Percentiles rank a stretch among this genome's conserved stretches.
These are phyloP conservation scores for Neofusicoccum kwambonambiense DNA, from an alignment of 2,329 filamentous ascomycete genomes.

Conservation along the genomic window DNA sequence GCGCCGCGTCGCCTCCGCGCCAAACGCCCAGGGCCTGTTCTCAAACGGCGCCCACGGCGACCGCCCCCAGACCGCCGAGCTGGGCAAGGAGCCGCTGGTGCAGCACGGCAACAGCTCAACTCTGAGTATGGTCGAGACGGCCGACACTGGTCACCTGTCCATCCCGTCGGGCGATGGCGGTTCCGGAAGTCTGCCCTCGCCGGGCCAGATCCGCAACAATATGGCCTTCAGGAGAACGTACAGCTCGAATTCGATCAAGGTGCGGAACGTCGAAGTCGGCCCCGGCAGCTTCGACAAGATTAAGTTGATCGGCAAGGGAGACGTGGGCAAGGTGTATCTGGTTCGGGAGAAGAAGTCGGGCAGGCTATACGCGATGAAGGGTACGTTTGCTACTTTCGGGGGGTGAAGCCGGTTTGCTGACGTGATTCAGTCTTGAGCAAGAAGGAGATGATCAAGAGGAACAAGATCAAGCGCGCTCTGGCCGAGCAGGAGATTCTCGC, in stretches of 20 bases:
- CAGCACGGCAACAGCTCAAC: slow-evolving; percentile 55
- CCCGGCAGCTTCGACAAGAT: slow-evolving; percentile 98
- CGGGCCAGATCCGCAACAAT: slow-evolving; percentile 62
- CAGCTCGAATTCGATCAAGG: slow-evolving; percentile 98
- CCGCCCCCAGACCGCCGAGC: slow-evolving; percentile 79
- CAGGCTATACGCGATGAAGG: slow-evolving; percentile 97
- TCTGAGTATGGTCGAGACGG: slow-evolving; percentile 53
- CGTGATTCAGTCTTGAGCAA: slow-evolving; percentile 79
- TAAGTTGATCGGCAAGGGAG: slow-evolving; percentile 97
- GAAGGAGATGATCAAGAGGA: slow-evolving; percentile 99
- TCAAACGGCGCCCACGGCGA: slow-evolving; percentile 45
- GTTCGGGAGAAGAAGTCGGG: slow-evolving; percentile 97
- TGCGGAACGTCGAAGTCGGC: slow-evolving; percentile 92
- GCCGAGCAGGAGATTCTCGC: slow-evolving; percentile 97
- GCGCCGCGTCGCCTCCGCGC: slow-evolving; percentile 90
- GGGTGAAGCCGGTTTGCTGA: slow-evolving; percentile 27
- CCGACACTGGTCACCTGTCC: slow-evolving; percentile 33
- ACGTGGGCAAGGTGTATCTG: slow-evolving; percentile 97
- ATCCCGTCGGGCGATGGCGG: slow-evolving; percentile 40
- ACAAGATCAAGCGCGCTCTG: slow-evolving; percentile 98
- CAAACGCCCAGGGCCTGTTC: slow-evolving; percentile 94
- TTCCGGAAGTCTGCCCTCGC: slow-evolving; percentile 58
- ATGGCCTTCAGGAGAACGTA: slow-evolving; percentile 90
- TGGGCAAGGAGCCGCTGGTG: slow-evolving; percentile 76
- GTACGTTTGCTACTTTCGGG: slow-evolving; percentile 50